These are phyloP conservation scores for Pholiota microspora DNA, from an alignment of 768 basidiomycete genomes.

Conservation along the genomic window DNA sequence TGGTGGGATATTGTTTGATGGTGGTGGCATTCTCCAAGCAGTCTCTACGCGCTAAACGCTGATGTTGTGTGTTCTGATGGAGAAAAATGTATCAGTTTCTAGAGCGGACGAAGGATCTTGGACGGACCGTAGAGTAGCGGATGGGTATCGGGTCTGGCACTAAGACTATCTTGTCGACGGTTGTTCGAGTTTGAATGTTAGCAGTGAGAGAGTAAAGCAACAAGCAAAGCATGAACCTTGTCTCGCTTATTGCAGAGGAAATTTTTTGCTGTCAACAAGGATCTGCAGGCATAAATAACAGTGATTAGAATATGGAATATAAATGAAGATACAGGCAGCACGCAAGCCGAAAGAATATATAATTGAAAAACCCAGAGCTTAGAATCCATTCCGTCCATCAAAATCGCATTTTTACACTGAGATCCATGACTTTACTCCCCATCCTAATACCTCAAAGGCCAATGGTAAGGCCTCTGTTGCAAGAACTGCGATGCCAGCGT, in stretches of 20 bases:
- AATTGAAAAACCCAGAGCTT: no score
- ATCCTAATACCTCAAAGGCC: slow-evolving; percentile 65
- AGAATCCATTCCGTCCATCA: no score
- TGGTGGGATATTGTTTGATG: neutral
- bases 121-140: no score
- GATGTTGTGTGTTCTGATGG: neutral
- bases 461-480: slow-evolving; percentile 62
- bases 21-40: neutral
- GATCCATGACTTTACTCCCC: slow-evolving; percentile 49
- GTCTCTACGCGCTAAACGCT: no score
- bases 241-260: neutral
- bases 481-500: slow-evolving; percentile 79
- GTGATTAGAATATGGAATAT: neutral
- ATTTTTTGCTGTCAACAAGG: neutral
- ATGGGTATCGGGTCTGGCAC: no score
- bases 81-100: neutral
- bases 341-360: no score
- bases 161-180: no score
- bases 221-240: no score
- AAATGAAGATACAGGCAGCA: no score
- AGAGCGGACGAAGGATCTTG: neutral
- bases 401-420: no score
- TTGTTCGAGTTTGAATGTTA: no score
- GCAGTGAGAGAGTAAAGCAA: no score
- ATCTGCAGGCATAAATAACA: neutral